Evolutionary conservation across 179 eudicot genomes (phyloP).

Genomic region (Silene coronaria): DNA sequence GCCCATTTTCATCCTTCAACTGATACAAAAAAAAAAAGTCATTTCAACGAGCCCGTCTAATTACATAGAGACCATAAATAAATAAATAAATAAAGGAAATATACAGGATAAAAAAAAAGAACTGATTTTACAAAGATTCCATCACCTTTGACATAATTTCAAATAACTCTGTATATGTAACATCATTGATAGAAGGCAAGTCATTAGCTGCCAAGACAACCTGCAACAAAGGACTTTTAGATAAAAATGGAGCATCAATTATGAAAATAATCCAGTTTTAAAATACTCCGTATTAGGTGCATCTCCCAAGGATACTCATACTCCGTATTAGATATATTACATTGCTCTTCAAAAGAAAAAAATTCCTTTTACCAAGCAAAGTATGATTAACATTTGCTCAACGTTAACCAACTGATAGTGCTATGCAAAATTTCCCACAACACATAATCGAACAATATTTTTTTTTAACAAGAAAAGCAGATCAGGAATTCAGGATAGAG

Average conservation of each 20-base stretch:
- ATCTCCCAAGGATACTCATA: neutral
- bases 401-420: neutral
- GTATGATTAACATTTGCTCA: neutral
- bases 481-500: neutral
- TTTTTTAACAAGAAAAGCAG: neutral
- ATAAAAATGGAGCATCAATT: conserved; percentile 13
- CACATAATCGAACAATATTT: neutral
- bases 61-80: neutral
- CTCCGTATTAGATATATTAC: neutral
- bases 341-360: neutral
- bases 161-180: conserved; percentile 72
- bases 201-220: conserved; percentile 97
- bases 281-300: neutral
- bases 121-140: conserved; percentile 7
- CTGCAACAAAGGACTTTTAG: conserved; percentile 36
- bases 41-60: neutral
- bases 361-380: neutral
- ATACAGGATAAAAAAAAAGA: neutral
- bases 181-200: conserved; percentile 89
- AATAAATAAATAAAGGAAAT: neutral
- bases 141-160: conserved; percentile 74
- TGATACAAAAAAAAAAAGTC: conserved; percentile 28
- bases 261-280: neutral
- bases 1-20: conserved; percentile 85
- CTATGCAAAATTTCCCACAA: neutral